Base-by-base conservation (phyloP, 257 asterid genomes). In the Nyctanthes arbortristis region DNA sequence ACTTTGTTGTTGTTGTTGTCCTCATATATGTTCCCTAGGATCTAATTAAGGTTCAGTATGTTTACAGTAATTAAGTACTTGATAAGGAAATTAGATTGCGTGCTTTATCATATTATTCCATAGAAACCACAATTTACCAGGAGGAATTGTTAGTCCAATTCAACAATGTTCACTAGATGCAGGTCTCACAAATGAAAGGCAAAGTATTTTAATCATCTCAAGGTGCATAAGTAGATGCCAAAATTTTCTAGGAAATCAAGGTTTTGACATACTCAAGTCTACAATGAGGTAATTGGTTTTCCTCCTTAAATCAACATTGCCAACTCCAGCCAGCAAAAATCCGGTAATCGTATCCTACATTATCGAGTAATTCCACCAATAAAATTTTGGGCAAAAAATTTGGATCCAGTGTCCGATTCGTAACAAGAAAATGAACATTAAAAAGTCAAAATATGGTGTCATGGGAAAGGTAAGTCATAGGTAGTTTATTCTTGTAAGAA, bases 271-370 rank as follows among this genome's bases (percentile, higher is more conserved):
- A 90, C 98, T 92, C 67, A 96, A 88, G 80, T 90, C 97, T 68
- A 92, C 98, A 36, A 92, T 85, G 75, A 92, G 95, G 81, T 92
- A 90, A 73, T 90, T 92, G 32, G 97, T 92, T 18, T 88, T 92
- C 84, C 96, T 90, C 89, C 98, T 90, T 80, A 85, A 70, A 81
- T 90, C 98, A 67, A 93, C 98, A 80, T 93, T 90, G 71, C 98
- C 98, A 80, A 93, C 98, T 80, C 97, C 98, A 72, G 97, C 98
- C 63, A 92, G 87, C 79, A 92, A 80, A 77, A 90, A 92, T 37
- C 98, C 98, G 7, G 98, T 88, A 65, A 92, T 81, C 0, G 97
- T 92, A 75, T 90, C 97, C 98, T 92, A 72, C 76, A 82, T 55
- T 47, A 61, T 65, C 63, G 65, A 69, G 52, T 39, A 58, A 52